Evolutionary conservation across 805 yeast species (phyloP), one percentile per base, ranked within the genome.

Genomic region (Yarrowia sp.): DNA sequence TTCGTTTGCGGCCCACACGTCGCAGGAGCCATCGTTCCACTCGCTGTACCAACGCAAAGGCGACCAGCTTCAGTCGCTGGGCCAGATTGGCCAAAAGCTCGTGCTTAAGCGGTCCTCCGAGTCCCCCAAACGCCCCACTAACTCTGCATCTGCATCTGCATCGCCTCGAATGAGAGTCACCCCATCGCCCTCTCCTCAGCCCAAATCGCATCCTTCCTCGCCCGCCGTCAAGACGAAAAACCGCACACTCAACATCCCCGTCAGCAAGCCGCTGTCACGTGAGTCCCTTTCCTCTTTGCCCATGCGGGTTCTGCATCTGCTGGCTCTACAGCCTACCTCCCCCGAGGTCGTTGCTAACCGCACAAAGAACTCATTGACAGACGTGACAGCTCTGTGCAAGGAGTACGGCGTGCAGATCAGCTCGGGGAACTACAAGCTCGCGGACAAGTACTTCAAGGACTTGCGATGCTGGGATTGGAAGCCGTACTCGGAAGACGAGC

Each of bases 241-340:
- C n/a, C 63, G 66, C 26, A 65, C 69, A 17, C 61, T 67, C 28
- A 64, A 64, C 32, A 59, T 67, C 35, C 59, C 68, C 11, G 44
- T 68, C n/a, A 64, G 43, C 30, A 67, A 68, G 54, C 71, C 66
- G 44, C 65, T 68, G 51, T 26, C 73, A 2, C 64, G 70, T 12
- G 68, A 68, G 48, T 65, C 71, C 28, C 62, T 69, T 35, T 56
- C 69, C 19, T 67, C 70, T 17, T 68, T 72, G 26, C 65, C 71
- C n/a, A 71, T 68, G 68, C 78, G 81, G 61, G 74, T 83, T 40
- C 69, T 82, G 22, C 81, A 81, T 67, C 71, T 80, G 26, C 69
- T 83, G 38, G 83, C 86, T 0, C 71, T 83, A 44, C 86, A 84
- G 1, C 85, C 86, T 1, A 71, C 74, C 17, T 70, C 82, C 0